Conservation (phyloP, 306 rosid genomes). For the Spatholobus suberectus region DNA sequence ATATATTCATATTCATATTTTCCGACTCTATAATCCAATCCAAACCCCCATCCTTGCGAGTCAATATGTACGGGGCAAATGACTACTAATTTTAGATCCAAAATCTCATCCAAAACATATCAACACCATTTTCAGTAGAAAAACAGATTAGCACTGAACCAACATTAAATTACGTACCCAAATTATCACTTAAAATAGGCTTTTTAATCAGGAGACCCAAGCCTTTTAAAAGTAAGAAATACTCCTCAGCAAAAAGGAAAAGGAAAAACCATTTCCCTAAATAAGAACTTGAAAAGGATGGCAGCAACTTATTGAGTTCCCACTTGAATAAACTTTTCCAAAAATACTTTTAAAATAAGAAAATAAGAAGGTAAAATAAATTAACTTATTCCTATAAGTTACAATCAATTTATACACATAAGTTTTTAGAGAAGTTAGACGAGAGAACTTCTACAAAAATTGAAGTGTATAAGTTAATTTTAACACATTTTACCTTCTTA, state of each 20-base stretch:
- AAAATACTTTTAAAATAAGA: too few relatives aligned
- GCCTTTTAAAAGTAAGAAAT: not conserved
- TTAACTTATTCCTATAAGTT: too few relatives aligned
- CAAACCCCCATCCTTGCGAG: not conserved
- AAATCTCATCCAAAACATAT: constrained; percentile 12
- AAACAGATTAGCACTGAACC: not conserved
- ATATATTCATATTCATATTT: not conserved
- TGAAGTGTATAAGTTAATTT: too few relatives aligned
- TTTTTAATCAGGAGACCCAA: not conserved
- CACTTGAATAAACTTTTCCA: too few relatives aligned
- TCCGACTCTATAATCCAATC: too few relatives aligned
- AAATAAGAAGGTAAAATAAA: too few relatives aligned
- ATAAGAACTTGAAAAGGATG: not conserved
- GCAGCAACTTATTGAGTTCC: not conserved
- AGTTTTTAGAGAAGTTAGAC: too few relatives aligned
- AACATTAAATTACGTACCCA: not conserved
- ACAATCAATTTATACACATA: too few relatives aligned
- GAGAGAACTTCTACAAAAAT: too few relatives aligned
- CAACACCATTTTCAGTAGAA: not conserved
- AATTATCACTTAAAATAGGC: not conserved
- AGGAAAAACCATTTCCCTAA: not conserved
- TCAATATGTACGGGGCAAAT: not conserved
- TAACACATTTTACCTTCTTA: too few relatives aligned
- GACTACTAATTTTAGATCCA: too few relatives aligned
- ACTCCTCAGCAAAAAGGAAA: not conserved